Base-by-base conservation (phyloP, 1,284 basidiomycete genomes). In the Moniliophthora roreri region DNA sequence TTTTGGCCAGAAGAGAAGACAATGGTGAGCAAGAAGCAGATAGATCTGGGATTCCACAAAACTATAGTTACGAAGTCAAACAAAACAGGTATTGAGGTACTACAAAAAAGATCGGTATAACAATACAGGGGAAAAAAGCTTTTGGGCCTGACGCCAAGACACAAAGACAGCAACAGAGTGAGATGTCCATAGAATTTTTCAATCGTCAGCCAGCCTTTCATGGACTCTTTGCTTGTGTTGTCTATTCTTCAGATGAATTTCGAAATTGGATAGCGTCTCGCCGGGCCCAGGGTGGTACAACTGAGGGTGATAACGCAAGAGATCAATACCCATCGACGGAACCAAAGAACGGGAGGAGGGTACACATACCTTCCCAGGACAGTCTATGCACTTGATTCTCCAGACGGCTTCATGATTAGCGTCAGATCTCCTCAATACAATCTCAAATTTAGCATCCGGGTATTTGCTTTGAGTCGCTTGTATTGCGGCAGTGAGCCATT, bases 311-410 rank as follows among this genome's bases (percentile, higher is more conserved):
- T 39, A n/a, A n/a, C n/a, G n/a, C n/a, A n/a, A n/a, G n/a, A 13
- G 49, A 48, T 44, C 44, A 45, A 48, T 45, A 45, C 59, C 60
- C 53, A 69, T 58, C 11, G 49, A 26, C 18, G 37, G 21, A 16
- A 48, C 16, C 48, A 1, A 48, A 36, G 45, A 42, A 26, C 32
- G 39, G n/a, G 16, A 13, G 11, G 20, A 32, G 5, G 7, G n/a
- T n/a, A n/a, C n/a, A 66, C 78, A 16, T 57, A 93, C 93, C 80
- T 95, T 95, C 64, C 92, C 93, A 58, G 93, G 93, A 70, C 96
- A 98, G 69, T 98, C 96, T 55, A 88, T 67, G 70, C 96, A 99
- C 69, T 93, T 95, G 63, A 98, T 82, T 18, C 95, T 81, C 95
- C 95, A 98, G 68, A 95, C 92, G 2, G 81, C 75, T 36, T 74